These are phyloP conservation scores for Didymella pinodella DNA, from an alignment of 2,329 filamentous ascomycete genomes.

Conservation along the genomic window DNA sequence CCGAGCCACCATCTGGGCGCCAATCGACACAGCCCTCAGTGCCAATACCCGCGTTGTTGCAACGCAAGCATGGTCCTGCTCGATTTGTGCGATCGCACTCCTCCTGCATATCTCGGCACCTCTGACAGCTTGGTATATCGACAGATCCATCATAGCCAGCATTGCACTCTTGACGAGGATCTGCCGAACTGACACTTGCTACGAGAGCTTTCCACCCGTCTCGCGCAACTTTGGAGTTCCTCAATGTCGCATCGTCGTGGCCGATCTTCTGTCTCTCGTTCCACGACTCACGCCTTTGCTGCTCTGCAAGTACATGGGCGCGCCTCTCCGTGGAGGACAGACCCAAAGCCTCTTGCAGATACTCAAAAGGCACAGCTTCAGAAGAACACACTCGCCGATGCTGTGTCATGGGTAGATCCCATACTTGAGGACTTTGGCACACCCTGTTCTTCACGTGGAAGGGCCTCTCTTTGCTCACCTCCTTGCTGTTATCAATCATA, in stretches of 20 bases:
- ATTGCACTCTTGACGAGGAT: neutral
- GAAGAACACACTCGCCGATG: no score
- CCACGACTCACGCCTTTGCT: neutral
- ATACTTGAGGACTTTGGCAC: neutral
- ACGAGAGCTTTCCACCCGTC: neutral
- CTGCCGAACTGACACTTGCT: neutral
- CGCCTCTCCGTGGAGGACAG: neutral
- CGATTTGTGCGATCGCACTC: constrained; percentile 78
- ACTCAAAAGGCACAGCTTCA: neutral
- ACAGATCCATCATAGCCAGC: neutral
- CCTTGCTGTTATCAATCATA: neutral
- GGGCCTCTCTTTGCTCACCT: neutral
- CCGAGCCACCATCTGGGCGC: constrained; percentile 95
- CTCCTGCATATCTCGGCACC: constrained; percentile 99
- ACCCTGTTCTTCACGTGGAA: neutral
- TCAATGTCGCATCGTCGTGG: neutral
- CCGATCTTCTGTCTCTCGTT: neutral
- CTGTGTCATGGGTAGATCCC: neutral
- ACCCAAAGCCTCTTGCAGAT: constrained; percentile 4
- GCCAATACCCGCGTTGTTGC: constrained; percentile 92
- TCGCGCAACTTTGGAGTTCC: neutral
- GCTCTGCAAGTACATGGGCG: neutral
- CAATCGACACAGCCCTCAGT: constrained; percentile 95
- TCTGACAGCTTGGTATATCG: constrained; percentile 74
- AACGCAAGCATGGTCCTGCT: constrained; percentile 91